Percentiles rank a stretch among this genome's conserved stretches.
phyloP scores from a whole-genome alignment of 169 alveolate genomes.

The Plasmodium yoelii region DNA sequence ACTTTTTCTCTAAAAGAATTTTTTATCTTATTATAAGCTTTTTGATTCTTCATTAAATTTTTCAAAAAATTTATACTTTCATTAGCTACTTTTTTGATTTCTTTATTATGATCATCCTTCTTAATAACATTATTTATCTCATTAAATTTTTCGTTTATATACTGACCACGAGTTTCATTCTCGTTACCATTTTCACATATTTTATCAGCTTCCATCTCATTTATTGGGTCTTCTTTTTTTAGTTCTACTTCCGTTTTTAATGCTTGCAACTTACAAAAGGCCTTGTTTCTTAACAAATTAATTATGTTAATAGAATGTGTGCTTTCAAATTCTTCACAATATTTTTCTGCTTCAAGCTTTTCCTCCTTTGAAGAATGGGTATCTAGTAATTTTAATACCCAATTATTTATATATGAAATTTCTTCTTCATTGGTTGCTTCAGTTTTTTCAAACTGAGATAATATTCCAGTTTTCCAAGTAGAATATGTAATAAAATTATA shows the following conservation, averaged over 20 bases:
- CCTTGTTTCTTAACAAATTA: constrained; percentile 66
- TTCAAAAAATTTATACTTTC: constrained; percentile 70
- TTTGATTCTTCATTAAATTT: constrained; percentile 75
- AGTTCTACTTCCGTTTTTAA: constrained; percentile 60
- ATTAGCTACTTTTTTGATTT: constrained; percentile 65
- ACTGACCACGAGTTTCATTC: background rate
- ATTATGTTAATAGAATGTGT: constrained; percentile 65
- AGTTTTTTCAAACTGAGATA: constrained; percentile 70
- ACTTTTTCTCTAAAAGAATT: constrained; percentile 68
- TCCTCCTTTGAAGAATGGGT: constrained; percentile 68
- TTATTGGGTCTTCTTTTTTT: background rate
- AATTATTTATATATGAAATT: constrained; percentile 63
- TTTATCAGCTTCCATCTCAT: background rate
- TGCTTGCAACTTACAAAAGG: constrained; percentile 72
- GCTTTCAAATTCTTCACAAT: constrained; percentile 66
- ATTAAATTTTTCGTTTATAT: too few relatives aligned
- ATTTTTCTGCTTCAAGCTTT: constrained; percentile 56
- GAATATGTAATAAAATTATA: constrained; percentile 31
- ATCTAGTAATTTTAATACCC: constrained; percentile 65
- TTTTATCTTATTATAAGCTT: constrained; percentile 64
- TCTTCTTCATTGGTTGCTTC: constrained; percentile 67
- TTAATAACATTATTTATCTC: background rate
- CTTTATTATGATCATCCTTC: constrained; percentile 7
- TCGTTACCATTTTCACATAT: background rate
- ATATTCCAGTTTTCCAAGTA: constrained; percentile 65